These are phyloP conservation scores for Mucor sp. DNA, from an alignment of 371 early-diverging fungal species.

Conservation along the genomic window DNA sequence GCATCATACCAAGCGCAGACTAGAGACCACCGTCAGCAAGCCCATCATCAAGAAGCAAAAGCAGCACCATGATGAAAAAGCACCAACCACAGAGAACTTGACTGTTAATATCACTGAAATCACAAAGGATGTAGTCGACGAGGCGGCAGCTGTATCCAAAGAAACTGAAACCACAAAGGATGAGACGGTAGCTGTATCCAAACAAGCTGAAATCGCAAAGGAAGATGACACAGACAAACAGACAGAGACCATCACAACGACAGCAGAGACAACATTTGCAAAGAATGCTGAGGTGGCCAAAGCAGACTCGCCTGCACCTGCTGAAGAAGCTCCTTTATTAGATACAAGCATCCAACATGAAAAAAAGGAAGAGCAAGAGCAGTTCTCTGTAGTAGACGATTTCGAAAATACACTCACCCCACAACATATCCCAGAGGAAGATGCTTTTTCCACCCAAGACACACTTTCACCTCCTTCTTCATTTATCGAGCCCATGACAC, in stretches of 20 bases:
- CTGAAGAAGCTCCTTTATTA: not conserved
- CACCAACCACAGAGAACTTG: too few species aligned
- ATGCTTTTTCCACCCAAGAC: not conserved
- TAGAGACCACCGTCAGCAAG: not conserved
- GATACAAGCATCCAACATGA: not conserved
- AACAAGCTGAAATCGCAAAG: not conserved
- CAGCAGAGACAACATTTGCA: not conserved
- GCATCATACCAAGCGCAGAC: not conserved
- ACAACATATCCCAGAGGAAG: not conserved
- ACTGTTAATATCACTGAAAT: not conserved
- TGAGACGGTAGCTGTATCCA: not conserved
- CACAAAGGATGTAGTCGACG: not conserved
- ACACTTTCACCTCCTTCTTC: slow-evolving; percentile 12
- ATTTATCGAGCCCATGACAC: slow-evolving; percentile 15
- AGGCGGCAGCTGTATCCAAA: not conserved
- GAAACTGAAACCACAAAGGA: not conserved
- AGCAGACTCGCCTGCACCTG: not conserved
- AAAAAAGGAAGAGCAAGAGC: not conserved
- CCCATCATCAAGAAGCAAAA: not conserved
- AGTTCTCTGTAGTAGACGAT: not conserved
- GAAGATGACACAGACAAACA: not conserved
- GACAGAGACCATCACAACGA: not conserved
- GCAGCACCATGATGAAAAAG: not conserved
- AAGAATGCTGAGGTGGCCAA: not conserved
- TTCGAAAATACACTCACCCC: not conserved